Evolutionary conservation across 1,139 yeast species (phyloP), one percentile per base, ranked within the genome.

Genomic region (Meyerozyma elateridarum): DNA sequence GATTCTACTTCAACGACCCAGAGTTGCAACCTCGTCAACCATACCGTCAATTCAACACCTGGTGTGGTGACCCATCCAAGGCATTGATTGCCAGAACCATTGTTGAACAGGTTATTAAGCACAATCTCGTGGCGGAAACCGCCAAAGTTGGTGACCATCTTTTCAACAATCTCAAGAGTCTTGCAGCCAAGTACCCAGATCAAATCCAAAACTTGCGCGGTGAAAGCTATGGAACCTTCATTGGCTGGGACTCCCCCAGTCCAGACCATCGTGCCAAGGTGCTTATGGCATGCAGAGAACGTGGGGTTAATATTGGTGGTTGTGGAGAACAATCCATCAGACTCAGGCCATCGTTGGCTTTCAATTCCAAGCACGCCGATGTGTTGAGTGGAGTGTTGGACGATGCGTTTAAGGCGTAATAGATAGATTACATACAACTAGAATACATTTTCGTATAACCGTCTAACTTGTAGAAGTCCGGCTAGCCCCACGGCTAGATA

Each of bases 21-120:
- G 64, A 68, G 33, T 72, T 79, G 45, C 70, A 75, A 48, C 85
- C 85, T 40, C 71, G 70, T 44, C 66, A 64, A 44, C 75, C 88
- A 8, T 80, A 75, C 61, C 73, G 88, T 61, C 88, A 80, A 55
- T 81, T 81, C 65, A 81, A 81, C 70, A 81, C 89, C 40, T 81
- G 89, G 89, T 80, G 87, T 60, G 89, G 88, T 49, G 88, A 81
- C 52, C 85, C 88, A 51, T 76, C 82, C 21, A 74, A 74, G 58
- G 77, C 79, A 56, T 60, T 77, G 34, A 59, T 78, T 41, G 83
- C 85, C 28, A 76, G 74, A 46, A 68, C 82, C 37, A 79, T 81
- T 44, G 75, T 73, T 41, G 64, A 76, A 48, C 83, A 80, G 51
- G 66, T 80, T 35, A 50, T 54, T 13, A 67, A 70, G 44, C 56